Percentiles rank a stretch among this genome's conserved stretches.
phyloP scores from a whole-genome alignment of 108 stramenopile genomes.

The Schizochytrium sp. region DNA sequence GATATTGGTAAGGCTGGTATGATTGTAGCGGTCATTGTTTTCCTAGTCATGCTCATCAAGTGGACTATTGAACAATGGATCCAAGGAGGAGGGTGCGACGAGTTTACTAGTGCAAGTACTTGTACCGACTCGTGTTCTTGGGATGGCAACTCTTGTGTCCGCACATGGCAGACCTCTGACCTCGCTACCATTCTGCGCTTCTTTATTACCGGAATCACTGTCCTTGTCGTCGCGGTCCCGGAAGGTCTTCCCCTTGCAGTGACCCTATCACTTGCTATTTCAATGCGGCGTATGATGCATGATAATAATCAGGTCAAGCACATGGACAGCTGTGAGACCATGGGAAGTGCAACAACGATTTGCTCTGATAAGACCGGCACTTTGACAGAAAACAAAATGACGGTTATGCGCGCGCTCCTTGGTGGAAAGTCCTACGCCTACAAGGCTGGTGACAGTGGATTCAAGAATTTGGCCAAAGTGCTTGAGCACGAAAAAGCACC shows the following conservation, averaged over 20 bases:
- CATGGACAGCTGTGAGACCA: slow-evolving; percentile 97
- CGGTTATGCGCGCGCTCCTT: slow-evolving; percentile 82
- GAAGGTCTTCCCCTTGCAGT: slow-evolving; percentile 98
- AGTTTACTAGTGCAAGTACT: slow-evolving; percentile 68
- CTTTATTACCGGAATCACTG: slow-evolving; percentile 92
- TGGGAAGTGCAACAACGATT: slow-evolving; percentile 98
- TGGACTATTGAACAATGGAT: slow-evolving; percentile 71
- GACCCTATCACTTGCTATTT: slow-evolving; percentile 91
- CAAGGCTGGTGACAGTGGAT: slow-evolving; percentile 40
- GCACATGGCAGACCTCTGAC: slow-evolving; percentile 82
- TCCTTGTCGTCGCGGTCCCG: slow-evolving; percentile 97
- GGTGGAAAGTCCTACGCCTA: slow-evolving; percentile 70
- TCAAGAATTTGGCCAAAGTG: slow-evolving; percentile 33
- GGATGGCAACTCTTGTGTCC: slow-evolving; percentile 86
- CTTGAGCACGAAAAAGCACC: slow-evolving; percentile 19
- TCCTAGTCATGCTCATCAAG: slow-evolving; percentile 84
- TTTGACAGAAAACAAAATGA: slow-evolving; percentile 87
- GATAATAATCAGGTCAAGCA: slow-evolving; percentile 95
- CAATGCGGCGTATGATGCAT: slow-evolving; percentile 89
- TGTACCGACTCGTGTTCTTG: slow-evolving; percentile 83
- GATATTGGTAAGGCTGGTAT: slow-evolving; percentile 87
- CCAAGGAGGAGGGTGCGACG: slow-evolving; percentile 59
- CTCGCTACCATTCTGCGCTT: slow-evolving; percentile 74
- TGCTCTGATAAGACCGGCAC: slow-evolving; percentile 96
- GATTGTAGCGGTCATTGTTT: slow-evolving; percentile 80